Evolutionary conservation across 1,284 basidiomycete genomes (phyloP), one percentile per base, ranked within the genome.

Genomic region (Tylopilus orsonianus): DNA sequence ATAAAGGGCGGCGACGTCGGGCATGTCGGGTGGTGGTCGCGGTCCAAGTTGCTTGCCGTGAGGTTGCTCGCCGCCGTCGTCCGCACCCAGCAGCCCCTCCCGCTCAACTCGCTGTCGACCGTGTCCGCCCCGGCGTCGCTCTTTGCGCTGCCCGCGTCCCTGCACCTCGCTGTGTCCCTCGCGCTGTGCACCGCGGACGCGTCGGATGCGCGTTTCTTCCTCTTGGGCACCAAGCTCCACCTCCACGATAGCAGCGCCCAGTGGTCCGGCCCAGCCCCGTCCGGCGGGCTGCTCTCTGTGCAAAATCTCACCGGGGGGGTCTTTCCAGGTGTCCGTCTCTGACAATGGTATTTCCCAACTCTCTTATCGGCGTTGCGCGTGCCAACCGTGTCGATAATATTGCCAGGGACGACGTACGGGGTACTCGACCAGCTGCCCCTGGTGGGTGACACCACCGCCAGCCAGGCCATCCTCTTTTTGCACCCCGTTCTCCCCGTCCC

Each of bases 401-500:
- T n/a, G n/a, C n/a, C 23, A 50, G 46, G 50, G 32, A 40, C 52
- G 18, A 70, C 85, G 22, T 80, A 83, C 53, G 54, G 73, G 44
- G 44, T 73, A 3, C 64, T 80, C 5, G 52, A 67, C 4, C 58
- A 63, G 4, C 60, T 75, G 1, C 87, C 87, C 0, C 65, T 86
- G 1, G 70, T 93, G 0, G 89, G 87, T 5, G 91, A 94, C 61
- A 85, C 88, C 1, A 90, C 89, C 0, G 72, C 81, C 2, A 85
- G 82, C 46, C 80, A 86, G 59, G 86, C 80, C 0, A 68, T 94
- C n/a, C 60, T 93, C 12, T 90, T 90, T 65, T 93, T 90, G 0
- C 80, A 83, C 0, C 66, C 81, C 0, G 80, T 86, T 42, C 66
- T 71, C 16, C 57, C 65, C 5, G 56, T 60, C 12, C 57, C 45